phyloP scores from a whole-genome alignment of 73 alveolate species.

The Paramecium tetraurelia region DNA sequence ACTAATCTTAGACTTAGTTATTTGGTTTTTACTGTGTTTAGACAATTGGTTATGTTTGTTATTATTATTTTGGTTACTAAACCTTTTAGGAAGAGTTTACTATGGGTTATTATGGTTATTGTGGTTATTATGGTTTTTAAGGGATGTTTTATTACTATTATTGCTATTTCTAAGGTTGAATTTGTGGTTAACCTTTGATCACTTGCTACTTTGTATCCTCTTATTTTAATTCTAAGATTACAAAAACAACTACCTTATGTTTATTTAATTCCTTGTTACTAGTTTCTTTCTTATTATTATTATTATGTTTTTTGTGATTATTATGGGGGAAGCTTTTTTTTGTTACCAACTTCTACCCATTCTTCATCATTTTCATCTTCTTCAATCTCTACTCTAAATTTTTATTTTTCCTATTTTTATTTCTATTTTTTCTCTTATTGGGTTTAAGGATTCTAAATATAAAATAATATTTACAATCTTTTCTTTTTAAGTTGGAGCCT shows the following conservation, averaged over 20 bases:
- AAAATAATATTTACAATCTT: background rate
- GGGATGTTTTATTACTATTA: background rate
- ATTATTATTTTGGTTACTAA: background rate
- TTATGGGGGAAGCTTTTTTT: background rate
- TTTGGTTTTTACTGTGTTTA: background rate
- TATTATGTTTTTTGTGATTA: background rate
- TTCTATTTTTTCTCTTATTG: background rate
- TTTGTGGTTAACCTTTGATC: background rate
- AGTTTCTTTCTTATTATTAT: background rate
- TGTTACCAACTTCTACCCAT: slow-evolving; percentile 5
- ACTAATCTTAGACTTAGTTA: background rate
- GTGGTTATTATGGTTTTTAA: background rate
- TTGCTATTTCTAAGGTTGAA: background rate
- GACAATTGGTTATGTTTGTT: background rate
- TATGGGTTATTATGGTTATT: background rate
- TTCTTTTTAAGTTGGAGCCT: background rate
- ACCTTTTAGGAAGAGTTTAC: background rate
- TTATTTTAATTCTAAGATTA: background rate
- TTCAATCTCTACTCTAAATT: background rate
- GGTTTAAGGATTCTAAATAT: background rate
- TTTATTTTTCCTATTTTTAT: background rate
- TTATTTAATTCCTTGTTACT: background rate
- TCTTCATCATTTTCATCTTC: background rate
- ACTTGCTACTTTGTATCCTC: background rate
- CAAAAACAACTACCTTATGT: background rate